phyloP scores from a whole-genome alignment of 2,329 filamentous ascomycete genomes.

The Colletotrichum musicola region DNA sequence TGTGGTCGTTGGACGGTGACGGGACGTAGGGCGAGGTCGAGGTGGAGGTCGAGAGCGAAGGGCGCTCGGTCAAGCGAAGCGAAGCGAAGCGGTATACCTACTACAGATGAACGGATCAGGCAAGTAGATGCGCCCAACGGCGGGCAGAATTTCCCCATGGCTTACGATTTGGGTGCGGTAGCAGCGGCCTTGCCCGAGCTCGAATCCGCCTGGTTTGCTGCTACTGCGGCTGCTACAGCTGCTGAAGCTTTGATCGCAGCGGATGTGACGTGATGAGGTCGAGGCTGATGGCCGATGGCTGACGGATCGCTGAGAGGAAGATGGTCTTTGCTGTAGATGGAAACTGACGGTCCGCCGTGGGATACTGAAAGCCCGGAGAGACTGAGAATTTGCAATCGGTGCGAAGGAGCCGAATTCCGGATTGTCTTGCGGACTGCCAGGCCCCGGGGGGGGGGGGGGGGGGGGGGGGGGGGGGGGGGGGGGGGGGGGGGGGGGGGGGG shows the following conservation, averaged over 20 bases:
- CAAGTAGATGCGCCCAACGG: not conserved
- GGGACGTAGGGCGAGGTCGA: not conserved
- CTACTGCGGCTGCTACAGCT: no score
- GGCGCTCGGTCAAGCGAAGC: no score
- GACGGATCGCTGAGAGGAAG: no score
- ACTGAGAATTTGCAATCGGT: not conserved
- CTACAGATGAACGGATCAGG: not conserved
- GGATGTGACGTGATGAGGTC: not conserved
- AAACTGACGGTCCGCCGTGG: not conserved
- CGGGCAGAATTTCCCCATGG: not conserved
- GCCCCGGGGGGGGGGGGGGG: no score
- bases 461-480: no score
- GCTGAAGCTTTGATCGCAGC: no score
- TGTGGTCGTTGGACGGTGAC: not conserved
- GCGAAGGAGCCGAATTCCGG: constrained; percentile 14
- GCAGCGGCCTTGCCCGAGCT: no score
- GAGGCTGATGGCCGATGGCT: not conserved
- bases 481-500: no score
- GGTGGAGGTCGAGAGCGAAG: no score
- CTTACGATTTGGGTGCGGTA: no score
- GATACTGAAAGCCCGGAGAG: not conserved
- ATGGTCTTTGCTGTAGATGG: not conserved
- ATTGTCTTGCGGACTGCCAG: not conserved
- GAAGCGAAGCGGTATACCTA: no score
- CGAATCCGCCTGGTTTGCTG: no score